Evolutionary conservation across 2,329 filamentous ascomycete genomes (phyloP).

Genomic region (Colletotrichum sp.): DNA sequence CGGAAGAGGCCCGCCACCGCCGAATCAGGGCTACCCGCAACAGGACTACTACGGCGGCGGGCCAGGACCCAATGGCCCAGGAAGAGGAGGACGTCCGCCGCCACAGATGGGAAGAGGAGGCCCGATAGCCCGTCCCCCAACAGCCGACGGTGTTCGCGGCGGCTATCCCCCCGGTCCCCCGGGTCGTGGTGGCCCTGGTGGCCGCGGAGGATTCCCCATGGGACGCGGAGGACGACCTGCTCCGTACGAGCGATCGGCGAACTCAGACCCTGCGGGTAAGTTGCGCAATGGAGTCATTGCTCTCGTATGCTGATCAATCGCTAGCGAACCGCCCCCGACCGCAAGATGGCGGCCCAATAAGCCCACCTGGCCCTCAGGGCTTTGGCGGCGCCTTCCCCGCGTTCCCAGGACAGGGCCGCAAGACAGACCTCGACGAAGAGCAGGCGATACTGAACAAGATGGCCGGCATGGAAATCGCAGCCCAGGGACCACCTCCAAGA

Average conservation of each 20-base stretch:
- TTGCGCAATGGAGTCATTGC: not conserved
- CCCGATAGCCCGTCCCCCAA: constrained; percentile 46
- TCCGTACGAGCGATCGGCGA: constrained; percentile 40
- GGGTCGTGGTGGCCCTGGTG: constrained; percentile 35
- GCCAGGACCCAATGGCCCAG: constrained; percentile 38
- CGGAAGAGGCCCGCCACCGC: constrained; percentile 42
- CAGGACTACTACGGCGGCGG: constrained; percentile 51
- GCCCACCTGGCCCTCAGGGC: constrained; percentile 31
- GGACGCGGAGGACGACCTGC: constrained; percentile 45
- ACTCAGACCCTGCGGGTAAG: constrained; percentile 49
- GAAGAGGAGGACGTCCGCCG: constrained; percentile 45
- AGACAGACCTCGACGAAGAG: constrained; percentile 45
- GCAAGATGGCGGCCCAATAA: constrained; percentile 32
- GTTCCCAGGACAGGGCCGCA: constrained; percentile 45
- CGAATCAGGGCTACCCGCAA: constrained; percentile 42
- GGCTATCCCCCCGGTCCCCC: constrained; percentile 45
- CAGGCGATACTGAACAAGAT: constrained; percentile 46
- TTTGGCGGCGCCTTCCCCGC: constrained; percentile 41
- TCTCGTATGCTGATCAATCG: not conserved
- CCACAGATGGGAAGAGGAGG: constrained; percentile 50
- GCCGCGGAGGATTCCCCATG: constrained; percentile 36
- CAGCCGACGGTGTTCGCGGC: constrained; percentile 41
- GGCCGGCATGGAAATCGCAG: constrained; percentile 43
- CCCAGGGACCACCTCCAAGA: constrained; percentile 23
- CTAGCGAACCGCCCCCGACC: constrained; percentile 33